Base-by-base conservation (phyloP, 805 yeast species). In the Candida germanica region DNA sequence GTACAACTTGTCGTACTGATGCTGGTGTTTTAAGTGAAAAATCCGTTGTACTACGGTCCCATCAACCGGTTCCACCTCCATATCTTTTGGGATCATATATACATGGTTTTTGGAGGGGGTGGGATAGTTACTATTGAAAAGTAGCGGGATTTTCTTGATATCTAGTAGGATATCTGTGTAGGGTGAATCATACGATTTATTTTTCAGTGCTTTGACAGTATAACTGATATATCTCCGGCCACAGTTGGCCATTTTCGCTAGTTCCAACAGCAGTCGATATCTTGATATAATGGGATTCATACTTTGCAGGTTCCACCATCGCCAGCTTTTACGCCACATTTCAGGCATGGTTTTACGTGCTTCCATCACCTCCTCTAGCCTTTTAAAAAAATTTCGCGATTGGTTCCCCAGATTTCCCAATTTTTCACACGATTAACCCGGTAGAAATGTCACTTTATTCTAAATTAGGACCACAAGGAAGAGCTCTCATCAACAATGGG, bases 71-170 rank as follows among this genome's bases (percentile, higher is more conserved):
- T 30, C 33, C 16, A 31, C 25, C 4, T 14, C 17, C n/a, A 31
- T 21, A 15, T 11, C 22, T 11, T 15, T 9, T 13, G 29, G 35
- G 21, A 31, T 13, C 3, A 11, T 5, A 10, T 20, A 20, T 20
- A 20, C 23, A 20, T 20, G 9, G 10, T 20, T 20, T 7, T 9
- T 14, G 5, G 9, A 6, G 18, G 6, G 5, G 11, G 6, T 14
- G 29, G 29, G 18, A 5, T 26, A 6, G 11, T 26, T n/a, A 10
- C 29, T 18, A n/a, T 20, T 6, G 23, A 26, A 26, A 5, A 26
- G 5, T 5, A 7, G 18, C 11, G 29, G 16, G 16, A 46, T 42
- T 16, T 56, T 43, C 38, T 59, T 58, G 8, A 39, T 32, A 29
- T 51, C 45, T 7, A 53, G 38, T 14, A 56, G 38, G 16, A 40